Evolutionary conservation across 2,329 filamentous ascomycete genomes (phyloP).

Genomic region (Scytalidium lignicola): DNA sequence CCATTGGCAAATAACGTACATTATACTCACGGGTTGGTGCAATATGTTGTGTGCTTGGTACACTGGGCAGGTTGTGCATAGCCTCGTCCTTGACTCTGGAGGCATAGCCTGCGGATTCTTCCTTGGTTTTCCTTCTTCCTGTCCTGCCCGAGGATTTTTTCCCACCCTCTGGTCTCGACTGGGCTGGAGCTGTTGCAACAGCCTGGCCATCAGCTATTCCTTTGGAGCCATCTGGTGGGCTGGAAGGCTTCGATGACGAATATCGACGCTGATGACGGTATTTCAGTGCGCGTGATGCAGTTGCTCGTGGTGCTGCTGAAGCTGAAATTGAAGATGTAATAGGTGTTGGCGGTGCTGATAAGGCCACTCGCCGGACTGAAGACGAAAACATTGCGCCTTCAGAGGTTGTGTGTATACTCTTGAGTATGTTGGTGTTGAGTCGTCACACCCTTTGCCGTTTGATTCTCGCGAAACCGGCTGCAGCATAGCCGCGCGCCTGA

Average conservation of each 20-base stretch:
- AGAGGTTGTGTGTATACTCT: background rate
- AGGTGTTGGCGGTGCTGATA: conserved; percentile 19
- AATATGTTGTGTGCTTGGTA: conserved; percentile 70
- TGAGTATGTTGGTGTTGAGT: conserved; percentile 2
- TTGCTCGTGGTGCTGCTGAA: conserved; percentile 17
- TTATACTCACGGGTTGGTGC: conserved; percentile 52
- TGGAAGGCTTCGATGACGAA: conserved; percentile 34
- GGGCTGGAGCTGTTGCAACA: conserved; percentile 18
- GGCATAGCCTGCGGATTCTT: conserved; percentile 31
- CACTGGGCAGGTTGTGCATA: conserved; percentile 60
- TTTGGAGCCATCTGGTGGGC: conserved; percentile 29
- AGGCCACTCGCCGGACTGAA: conserved; percentile 26
- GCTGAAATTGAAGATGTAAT: conserved; percentile 19
- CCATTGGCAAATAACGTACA: background rate
- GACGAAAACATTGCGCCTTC: conserved; percentile 28
- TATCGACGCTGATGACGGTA: conserved; percentile 28
- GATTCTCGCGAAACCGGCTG: conserved; percentile 6
- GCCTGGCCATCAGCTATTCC: conserved; percentile 14
- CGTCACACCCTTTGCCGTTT: conserved; percentile 1
- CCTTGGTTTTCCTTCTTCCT: conserved; percentile 52
- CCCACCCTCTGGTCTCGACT: conserved; percentile 15
- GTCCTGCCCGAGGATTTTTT: conserved; percentile 26
- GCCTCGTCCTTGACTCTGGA: conserved; percentile 36
- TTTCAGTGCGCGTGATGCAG: conserved; percentile 20
- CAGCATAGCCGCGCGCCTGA: conserved; percentile 1